A percentile compares a stretch with the other conserved stretches of the same genome.
phyloP scores from a whole-genome alignment of 2,329 filamentous ascomycete genomes.

The Clathrospora elynae region DNA sequence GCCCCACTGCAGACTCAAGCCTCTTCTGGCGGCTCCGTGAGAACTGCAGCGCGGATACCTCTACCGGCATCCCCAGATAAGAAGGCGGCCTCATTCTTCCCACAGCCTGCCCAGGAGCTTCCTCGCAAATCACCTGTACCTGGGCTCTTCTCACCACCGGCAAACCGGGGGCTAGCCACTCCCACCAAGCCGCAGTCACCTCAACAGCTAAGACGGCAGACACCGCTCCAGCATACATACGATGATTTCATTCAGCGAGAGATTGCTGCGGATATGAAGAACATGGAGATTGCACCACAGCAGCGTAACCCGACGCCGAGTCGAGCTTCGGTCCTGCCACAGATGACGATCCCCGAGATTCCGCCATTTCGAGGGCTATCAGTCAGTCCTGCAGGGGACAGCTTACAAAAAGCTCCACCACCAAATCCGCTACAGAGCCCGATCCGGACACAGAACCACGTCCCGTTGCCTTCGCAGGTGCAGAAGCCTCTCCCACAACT shows the following conservation, averaged over 20 bases:
- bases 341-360: conserved; percentile 43
- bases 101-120: conserved; percentile 33
- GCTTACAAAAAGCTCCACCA: conserved; percentile 18
- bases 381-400: conserved; percentile 18
- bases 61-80: conserved; percentile 55
- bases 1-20: conserved; percentile 36
- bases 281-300: conserved; percentile 46
- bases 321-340: conserved; percentile 38
- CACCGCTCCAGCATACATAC: conserved; percentile 43
- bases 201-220: conserved; percentile 40
- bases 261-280: conserved; percentile 50
- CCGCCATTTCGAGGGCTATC: conserved; percentile 40
- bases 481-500: conserved; percentile 30
- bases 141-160: conserved; percentile 39
- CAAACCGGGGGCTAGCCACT: conserved; percentile 35
- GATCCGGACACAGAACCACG: conserved; percentile 20
- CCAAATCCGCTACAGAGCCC: conserved; percentile 31
- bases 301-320: conserved; percentile 42
- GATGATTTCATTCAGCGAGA: conserved; percentile 57
- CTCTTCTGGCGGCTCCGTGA: conserved; percentile 49
- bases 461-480: conserved; percentile 13
- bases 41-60: conserved; percentile 52
- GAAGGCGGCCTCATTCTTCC: conserved; percentile 39
- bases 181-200: conserved; percentile 43
- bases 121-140: conserved; percentile 41